Evolutionary conservation across 495 filamentous ascomycete species (phyloP).

Genomic region (Astrocystis sublimbata): DNA sequence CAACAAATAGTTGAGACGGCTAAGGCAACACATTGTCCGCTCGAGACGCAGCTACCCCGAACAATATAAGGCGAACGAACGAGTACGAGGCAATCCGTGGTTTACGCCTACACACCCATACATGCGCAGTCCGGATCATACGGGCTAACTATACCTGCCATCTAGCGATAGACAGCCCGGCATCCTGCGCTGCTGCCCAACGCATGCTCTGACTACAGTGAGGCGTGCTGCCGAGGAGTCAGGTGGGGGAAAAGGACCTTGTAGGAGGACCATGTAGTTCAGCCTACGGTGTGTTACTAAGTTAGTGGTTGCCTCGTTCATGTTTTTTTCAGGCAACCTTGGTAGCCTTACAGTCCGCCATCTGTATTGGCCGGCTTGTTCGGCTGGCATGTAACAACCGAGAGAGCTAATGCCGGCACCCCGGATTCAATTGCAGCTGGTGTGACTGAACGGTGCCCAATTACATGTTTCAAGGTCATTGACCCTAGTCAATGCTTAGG

Average conservation of each 20-base stretch:
- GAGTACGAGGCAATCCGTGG: not conserved
- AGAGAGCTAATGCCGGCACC: too few relatives aligned
- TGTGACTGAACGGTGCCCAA: slow-evolving; percentile 3
- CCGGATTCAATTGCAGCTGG: not conserved
- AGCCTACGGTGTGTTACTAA: not conserved
- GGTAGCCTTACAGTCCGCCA: slow-evolving; percentile 19
- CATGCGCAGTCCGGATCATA: not conserved
- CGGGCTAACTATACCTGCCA: not conserved
- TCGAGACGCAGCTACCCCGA: too few relatives aligned
- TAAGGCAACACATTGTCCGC: too few relatives aligned
- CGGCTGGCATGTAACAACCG: too few relatives aligned
- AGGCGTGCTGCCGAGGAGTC: slow-evolving; percentile 5
- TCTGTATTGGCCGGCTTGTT: slow-evolving; percentile 4
- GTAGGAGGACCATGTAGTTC: not conserved
- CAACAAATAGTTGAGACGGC: too few relatives aligned
- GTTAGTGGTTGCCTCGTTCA: not conserved
- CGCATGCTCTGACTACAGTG: not conserved
- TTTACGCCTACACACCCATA: not conserved
- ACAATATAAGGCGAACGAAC: not conserved
- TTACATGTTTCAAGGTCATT: not conserved
- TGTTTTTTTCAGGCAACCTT: not conserved
- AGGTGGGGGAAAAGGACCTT: not conserved
- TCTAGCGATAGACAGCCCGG: not conserved
- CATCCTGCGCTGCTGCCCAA: slow-evolving; percentile 18
- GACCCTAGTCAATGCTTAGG: not conserved